Percentiles rank a stretch among this genome's conserved stretches.
These are phyloP conservation scores for Erodium moschatum DNA, from an alignment of 441 rosid genomes.

Conservation along the genomic window DNA sequence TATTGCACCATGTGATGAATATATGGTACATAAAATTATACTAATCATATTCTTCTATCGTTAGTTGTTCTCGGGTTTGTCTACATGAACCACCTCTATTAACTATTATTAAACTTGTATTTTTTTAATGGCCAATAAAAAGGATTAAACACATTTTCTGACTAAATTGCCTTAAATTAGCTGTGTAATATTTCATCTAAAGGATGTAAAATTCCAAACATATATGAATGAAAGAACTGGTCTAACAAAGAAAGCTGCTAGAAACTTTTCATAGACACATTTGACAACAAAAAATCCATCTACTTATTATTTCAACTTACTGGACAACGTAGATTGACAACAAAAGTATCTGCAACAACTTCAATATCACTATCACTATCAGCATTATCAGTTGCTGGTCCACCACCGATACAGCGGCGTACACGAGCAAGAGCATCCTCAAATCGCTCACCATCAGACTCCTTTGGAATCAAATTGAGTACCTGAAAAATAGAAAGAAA, in stretches of 20 bases:
- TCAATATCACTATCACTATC: constrained; percentile 95
- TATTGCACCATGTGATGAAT: not conserved
- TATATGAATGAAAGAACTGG: not conserved
- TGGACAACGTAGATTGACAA: constrained; percentile 87
- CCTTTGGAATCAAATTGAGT: constrained; percentile 74
- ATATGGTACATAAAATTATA: not conserved
- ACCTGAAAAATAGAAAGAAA: constrained; percentile 36
- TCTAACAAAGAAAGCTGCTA: not conserved
- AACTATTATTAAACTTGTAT: not conserved
- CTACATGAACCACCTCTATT: not conserved
- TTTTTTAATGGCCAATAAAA: not conserved
- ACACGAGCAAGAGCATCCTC: constrained; percentile 88
- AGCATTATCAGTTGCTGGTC: constrained; percentile 59
- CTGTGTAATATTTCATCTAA: not conserved
- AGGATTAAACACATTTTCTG: not conserved
- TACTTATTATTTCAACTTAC: constrained; percentile 38
- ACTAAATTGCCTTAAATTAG: not conserved
- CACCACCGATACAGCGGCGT: constrained; percentile 86
- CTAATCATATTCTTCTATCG: not conserved
- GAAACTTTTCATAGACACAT: constrained; percentile 5
- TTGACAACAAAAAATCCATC: not conserved
- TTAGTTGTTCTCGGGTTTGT: not conserved
- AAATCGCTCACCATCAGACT: constrained; percentile 66
- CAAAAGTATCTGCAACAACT: constrained; percentile 84
- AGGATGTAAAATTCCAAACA: not conserved